Evolutionary conservation across 371 early-diverging fungal genomes (phyloP).

Genomic region (Smittium mucronatum): DNA sequence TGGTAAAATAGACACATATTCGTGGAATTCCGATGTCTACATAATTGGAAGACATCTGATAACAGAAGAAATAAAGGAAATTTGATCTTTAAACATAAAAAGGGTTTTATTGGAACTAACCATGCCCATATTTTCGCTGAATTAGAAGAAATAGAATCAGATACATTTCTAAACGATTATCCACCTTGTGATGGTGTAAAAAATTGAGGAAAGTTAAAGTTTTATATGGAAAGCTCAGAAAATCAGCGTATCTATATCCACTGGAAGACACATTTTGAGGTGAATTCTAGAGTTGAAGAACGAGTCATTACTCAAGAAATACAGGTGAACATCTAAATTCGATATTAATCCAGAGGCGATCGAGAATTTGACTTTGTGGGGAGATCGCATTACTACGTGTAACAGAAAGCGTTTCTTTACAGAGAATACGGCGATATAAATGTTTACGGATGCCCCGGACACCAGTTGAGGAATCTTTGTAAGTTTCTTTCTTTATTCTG

Average conservation of each 20-base stretch:
- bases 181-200: neutral
- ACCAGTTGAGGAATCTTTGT: neutral
- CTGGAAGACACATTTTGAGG: neutral
- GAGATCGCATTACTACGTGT: neutral
- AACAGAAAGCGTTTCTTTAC: neutral
- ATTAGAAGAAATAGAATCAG: neutral
- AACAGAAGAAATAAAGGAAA: neutral
- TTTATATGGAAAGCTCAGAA: neutral
- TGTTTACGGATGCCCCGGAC: neutral
- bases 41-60: neutral
- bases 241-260: neutral
- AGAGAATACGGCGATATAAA: neutral
- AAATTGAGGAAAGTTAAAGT: neutral
- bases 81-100: neutral
- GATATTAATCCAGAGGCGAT: neutral
- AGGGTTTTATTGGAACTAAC: neutral
- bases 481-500: neutral
- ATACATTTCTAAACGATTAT: neutral
- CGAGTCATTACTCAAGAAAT: neutral
- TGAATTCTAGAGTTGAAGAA: neutral
- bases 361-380: neutral
- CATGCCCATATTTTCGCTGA: neutral
- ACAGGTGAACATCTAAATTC: neutral
- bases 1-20: neutral
- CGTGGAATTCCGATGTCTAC: neutral